Evolutionary conservation across 768 basidiomycete genomes (phyloP).

Genomic region (Tylopilus rubrobrunneus): DNA sequence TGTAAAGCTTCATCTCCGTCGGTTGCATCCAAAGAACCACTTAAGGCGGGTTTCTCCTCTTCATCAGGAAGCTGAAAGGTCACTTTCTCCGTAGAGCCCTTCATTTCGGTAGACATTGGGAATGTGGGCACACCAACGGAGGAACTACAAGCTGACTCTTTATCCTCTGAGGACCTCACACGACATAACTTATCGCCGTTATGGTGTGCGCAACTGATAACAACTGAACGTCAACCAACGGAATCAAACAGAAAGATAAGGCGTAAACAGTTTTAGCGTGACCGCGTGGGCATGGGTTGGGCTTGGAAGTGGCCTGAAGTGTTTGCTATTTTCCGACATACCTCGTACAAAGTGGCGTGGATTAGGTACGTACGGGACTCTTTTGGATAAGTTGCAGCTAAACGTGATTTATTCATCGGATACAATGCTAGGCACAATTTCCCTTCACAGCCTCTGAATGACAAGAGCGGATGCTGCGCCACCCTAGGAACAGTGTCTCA

Average conservation of each 20-base stretch:
- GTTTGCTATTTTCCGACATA: slow-evolving; percentile 14
- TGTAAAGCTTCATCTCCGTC: too few relatives aligned
- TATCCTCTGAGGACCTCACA: slow-evolving; percentile 18
- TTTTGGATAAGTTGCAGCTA: slow-evolving; percentile 1
- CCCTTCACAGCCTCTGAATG: slow-evolving; percentile 74
- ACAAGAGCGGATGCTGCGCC: slow-evolving; percentile 91
- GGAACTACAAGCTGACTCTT: too few relatives aligned
- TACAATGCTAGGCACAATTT: slow-evolving; percentile 11
- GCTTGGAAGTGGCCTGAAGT: background rate
- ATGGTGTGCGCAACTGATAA: slow-evolving; percentile 9
- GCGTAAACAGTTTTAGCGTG: slow-evolving; percentile 9
- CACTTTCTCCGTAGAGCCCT: too few relatives aligned
- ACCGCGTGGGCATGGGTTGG: background rate
- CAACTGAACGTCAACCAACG: slow-evolving; percentile 1
- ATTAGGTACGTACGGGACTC: slow-evolving; percentile 6
- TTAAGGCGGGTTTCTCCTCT: too few relatives aligned
- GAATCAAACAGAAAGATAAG: slow-evolving; percentile 13
- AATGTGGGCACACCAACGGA: too few relatives aligned
- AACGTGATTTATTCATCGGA: slow-evolving; percentile 14
- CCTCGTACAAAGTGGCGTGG: slow-evolving; percentile 4
- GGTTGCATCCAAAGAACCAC: too few relatives aligned
- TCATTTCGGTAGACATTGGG: too few relatives aligned
- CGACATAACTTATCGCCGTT: slow-evolving; percentile 10
- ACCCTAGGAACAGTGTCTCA: slow-evolving; percentile 49
- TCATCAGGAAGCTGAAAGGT: too few relatives aligned